Evolutionary conservation across 2,329 filamentous ascomycete species (phyloP).

Genomic region (Fusarium nodosum): DNA sequence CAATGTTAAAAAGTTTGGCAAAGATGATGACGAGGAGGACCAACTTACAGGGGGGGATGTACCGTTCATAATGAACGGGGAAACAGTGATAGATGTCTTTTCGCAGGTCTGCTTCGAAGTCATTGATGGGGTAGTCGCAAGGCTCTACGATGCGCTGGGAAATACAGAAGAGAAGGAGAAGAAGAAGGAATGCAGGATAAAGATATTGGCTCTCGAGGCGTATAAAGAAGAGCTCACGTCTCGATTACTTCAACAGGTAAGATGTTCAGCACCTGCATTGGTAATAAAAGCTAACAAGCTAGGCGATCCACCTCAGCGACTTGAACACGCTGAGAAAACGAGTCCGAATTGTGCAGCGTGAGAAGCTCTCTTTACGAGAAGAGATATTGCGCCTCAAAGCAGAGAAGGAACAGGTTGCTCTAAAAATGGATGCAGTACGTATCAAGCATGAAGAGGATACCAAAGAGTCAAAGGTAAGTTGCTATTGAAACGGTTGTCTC

Average conservation of each 20-base stretch:
- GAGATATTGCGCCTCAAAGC: conserved; percentile 71
- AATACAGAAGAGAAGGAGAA: conserved; percentile 60
- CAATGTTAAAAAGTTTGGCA: conserved; percentile 61
- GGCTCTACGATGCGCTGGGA: conserved; percentile 59
- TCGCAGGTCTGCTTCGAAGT: conserved; percentile 73
- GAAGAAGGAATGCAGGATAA: conserved; percentile 68
- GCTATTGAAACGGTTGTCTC: rapidly evolving
- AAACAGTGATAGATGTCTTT: conserved; percentile 74
- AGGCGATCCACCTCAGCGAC: conserved; percentile 72
- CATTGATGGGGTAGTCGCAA: conserved; percentile 63
- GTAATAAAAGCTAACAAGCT: conserved; percentile 20
- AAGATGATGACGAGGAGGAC: conserved; percentile 57
- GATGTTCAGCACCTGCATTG: conserved; percentile 40
- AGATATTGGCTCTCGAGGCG: conserved; percentile 68
- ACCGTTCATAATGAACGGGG: conserved; percentile 67
- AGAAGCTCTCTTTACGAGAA: conserved; percentile 69
- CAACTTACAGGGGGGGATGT: conserved; percentile 64
- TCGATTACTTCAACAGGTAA: conserved; percentile 70
- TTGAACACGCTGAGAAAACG: conserved; percentile 70
- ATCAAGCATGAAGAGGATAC: conserved; percentile 69
- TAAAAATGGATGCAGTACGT: conserved; percentile 74
- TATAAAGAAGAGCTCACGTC: conserved; percentile 70
- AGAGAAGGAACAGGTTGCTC: conserved; percentile 72
- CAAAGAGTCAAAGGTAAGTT: conserved; percentile 64
- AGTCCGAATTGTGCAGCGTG: conserved; percentile 68